Evolutionary conservation across 495 filamentous ascomycete genomes (phyloP), one percentile per base, ranked within the genome.

Genomic region (Xanthoparmelia taractica): DNA sequence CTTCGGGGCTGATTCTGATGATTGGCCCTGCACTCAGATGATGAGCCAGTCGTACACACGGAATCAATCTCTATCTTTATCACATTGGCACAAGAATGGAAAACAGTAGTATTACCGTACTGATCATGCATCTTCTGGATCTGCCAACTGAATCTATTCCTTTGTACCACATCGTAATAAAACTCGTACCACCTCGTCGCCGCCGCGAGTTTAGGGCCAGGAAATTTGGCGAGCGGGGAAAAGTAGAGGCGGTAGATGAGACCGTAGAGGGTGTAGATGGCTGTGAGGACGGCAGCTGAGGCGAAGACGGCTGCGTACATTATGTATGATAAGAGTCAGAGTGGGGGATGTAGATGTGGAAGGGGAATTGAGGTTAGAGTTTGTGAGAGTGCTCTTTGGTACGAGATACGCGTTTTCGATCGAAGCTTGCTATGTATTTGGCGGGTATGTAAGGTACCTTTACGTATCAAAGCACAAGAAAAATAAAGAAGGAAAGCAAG

Each of bases 51-150:
- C 4, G 4, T 6, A 45, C 20, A n/a, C 41, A 20, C 18, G 12
- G 8, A 7, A 45, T n/a, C 41, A n/a, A n/a, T 2, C 18, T 36
- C 41, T 18, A n/a, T 45, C 18, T 18, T 8, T 13, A n/a, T 40
- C 13, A 10, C 17, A 29, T 1, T 52, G 27, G 15, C 25, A 31
- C 6, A 18, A 31, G 5, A 4, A 6, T 17, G 25, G 13, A 10
- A 10, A 18, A 15, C 3, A 15, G 11, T 0, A n/a, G 8, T 13
- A 37, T 29, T 54, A 76, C 73, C 69, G 60, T 80, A 79, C 63
- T 71, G 67, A 55, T 78, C 67, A 63, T 84, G 82, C 77, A 83
- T 76, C 17, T 73, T 66, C 52, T 75, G 66, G 37, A 84, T 77
- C 48, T 76, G 66, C 61, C 70, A 76, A 13, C 76, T 73, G 63